phyloP scores from a whole-genome alignment of 1,139 yeast species.

The Saccharomyces hybrid region DNA sequence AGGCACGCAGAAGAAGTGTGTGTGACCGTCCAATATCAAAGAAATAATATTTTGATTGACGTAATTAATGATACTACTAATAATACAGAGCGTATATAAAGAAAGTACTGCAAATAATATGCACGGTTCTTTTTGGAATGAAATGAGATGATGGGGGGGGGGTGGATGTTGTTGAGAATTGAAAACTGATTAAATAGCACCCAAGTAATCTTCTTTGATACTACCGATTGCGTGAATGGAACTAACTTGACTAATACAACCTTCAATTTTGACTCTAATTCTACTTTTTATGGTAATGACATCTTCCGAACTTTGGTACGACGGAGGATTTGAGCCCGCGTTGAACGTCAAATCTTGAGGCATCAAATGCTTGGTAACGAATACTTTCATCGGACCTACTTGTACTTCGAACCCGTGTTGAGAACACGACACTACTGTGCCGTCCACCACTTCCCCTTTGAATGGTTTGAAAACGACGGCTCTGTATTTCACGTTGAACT shows the following conservation, averaged over 20 bases:
- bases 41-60: neutral
- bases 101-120: neutral
- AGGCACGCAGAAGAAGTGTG: neutral
- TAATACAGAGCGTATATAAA: slow-evolving; percentile 1
- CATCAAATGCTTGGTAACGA: slow-evolving; percentile 88
- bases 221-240: slow-evolving; percentile 96
- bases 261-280: slow-evolving; percentile 90
- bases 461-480: slow-evolving; percentile 99
- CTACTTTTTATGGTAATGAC: slow-evolving; percentile 89
- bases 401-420: slow-evolving; percentile 97
- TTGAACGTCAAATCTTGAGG: slow-evolving; percentile 92
- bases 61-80: neutral
- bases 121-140: slow-evolving; percentile 1
- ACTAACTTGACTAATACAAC: slow-evolving; percentile 95
- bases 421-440: slow-evolving; percentile 86
- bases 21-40: neutral
- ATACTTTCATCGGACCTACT: slow-evolving; percentile 93
- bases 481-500: slow-evolving; percentile 88
- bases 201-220: slow-evolving; percentile 93
- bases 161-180: neutral
- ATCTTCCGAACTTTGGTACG: slow-evolving; percentile 94
- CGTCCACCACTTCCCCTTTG: slow-evolving; percentile 97
- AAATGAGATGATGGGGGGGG: neutral
- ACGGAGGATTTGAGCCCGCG: slow-evolving; percentile 96
- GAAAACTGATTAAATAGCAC: slow-evolving; percentile 47